Base-by-base conservation (phyloP, 495 filamentous ascomycete genomes). In the Xylaria cubensis region DNA sequence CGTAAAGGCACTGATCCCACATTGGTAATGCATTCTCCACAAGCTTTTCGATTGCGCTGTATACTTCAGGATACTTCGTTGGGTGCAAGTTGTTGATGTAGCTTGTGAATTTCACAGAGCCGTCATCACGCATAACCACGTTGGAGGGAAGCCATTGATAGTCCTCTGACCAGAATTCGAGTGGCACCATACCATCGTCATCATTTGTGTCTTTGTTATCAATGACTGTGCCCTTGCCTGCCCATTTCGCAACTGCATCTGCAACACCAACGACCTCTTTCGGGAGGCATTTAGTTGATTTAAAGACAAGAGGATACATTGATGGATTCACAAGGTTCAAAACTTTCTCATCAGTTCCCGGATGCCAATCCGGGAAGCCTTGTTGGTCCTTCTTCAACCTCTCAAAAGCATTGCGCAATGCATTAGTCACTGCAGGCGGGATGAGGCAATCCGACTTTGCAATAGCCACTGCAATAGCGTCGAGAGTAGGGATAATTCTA, bases 41-140 rank as follows among this genome's bases (percentile, higher is more conserved):
- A 41, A 90, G 75, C 61, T 85, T 77, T 71, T 89, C 88, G 21
- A 92, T 74, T 0, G 83, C 79, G 4, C 53, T 41, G 70, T 92
- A 93, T 17, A 92, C 83, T 0, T 74, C 71, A 2, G 70, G 64
- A 69, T 90, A 80, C 24, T 82, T 75, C 7, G 56, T 62, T 0
- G 90, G 90, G 72, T 91, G 87, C 0, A 90, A 78, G 67, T 90
- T 91, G 75, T 92, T 93, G 81, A 92, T 89, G 75, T 92, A 91
- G 83, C 85, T 77, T 85, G 90, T 75, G 88, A 94, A 80, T 87
- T 90, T 69, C 90, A 94, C 83, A 84, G 86, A 41, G 81, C 84
- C 79, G 80, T 84, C 53, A 3, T 77, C 74, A 0, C 71, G 58
- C 46, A 91, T 79, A 2, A 78, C 64, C 10, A 92, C 81, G 44